phyloP scores from a whole-genome alignment of 345 rosid species.

The Eucalyptus marginata region DNA sequence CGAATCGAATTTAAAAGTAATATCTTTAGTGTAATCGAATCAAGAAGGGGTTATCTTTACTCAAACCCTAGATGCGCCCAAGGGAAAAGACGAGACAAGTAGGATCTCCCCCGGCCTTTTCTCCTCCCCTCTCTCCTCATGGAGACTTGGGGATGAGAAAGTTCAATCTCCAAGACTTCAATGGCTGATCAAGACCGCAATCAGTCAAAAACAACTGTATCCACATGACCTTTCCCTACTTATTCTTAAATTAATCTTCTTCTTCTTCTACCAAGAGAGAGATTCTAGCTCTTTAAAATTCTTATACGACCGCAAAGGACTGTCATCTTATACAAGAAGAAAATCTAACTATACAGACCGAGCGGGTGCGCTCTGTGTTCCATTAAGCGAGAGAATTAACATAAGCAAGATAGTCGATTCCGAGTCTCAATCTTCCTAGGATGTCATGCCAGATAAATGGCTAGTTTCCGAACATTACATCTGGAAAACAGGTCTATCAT shows the following conservation, averaged over 20 bases:
- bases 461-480: background rate
- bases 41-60: background rate
- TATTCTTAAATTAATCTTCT: background rate
- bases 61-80: background rate
- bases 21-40: background rate
- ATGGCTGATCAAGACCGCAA: background rate
- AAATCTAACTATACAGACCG: background rate
- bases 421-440: background rate
- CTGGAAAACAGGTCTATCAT: background rate
- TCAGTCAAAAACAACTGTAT: background rate
- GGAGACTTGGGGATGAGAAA: background rate
- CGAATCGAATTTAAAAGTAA: background rate
- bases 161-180: background rate
- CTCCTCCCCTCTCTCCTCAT: background rate
- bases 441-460: background rate
- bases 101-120: background rate
- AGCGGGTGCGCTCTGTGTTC: background rate
- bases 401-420: background rate
- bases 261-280: background rate
- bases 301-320: background rate
- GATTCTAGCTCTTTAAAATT: background rate
- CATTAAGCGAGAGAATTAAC: background rate
- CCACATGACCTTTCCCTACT: background rate
- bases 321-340: background rate
- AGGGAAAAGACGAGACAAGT: background rate